Conservation (phyloP, 306 rosid genomes). For the Quillaja saponaria region DNA sequence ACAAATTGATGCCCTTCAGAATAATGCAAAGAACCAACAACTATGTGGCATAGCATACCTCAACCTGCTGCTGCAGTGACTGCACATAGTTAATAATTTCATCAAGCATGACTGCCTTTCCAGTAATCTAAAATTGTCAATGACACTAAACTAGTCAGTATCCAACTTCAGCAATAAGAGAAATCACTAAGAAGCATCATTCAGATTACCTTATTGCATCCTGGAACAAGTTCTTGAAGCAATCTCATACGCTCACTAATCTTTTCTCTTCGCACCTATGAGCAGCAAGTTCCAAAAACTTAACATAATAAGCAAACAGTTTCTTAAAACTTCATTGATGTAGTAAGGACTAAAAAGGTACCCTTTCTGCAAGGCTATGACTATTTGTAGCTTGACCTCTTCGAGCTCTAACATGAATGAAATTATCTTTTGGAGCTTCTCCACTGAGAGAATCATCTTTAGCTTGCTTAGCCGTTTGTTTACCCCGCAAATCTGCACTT, state of each 20-base stretch:
- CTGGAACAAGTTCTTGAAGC: slow-evolving; percentile 99
- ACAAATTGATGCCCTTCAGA: not conserved
- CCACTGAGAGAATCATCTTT: slow-evolving; percentile 72
- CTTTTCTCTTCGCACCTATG: slow-evolving; percentile 96
- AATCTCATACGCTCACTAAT: slow-evolving; percentile 95
- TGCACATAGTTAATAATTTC: slow-evolving; percentile 98
- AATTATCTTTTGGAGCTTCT: slow-evolving; percentile 73
- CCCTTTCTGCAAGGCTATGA: slow-evolving; percentile 99
- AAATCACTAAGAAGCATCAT: slow-evolving; percentile 24
- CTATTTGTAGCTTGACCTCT: slow-evolving; percentile 99
- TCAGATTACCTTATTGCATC: slow-evolving; percentile 84
- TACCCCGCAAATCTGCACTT: slow-evolving; percentile 54
- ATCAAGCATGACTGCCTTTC: slow-evolving; percentile 99
- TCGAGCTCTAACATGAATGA: slow-evolving; percentile 96
- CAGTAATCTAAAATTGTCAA: slow-evolving; percentile 71
- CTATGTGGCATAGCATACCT: slow-evolving; percentile 55
- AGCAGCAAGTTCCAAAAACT: slow-evolving; percentile 7
- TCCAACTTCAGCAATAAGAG: slow-evolving; percentile 9
- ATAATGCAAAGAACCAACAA: not conserved
- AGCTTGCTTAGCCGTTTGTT: slow-evolving; percentile 62
- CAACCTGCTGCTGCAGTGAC: slow-evolving; percentile 98
- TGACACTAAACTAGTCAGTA: slow-evolving; percentile 21
- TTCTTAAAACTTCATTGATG: not conserved
- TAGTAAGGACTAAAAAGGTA: slow-evolving; percentile 30
- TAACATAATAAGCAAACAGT: not conserved